These are phyloP conservation scores for Groenewaldozyma tartarivorans DNA, from an alignment of 805 yeast genomes.

Conservation along the genomic window DNA sequence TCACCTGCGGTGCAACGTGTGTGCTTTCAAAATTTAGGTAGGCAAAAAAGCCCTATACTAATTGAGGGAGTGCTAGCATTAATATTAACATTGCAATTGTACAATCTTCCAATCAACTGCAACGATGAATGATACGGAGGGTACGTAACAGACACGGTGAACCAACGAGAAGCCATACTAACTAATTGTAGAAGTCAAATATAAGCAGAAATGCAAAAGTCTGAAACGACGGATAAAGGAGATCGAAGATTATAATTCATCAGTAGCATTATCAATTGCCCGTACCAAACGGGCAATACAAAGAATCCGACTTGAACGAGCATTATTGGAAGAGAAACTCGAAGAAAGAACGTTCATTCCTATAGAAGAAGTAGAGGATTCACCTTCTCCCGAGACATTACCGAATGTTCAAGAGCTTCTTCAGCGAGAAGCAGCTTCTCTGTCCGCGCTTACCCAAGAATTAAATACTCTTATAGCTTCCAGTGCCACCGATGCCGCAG, in stretches of 20 bases:
- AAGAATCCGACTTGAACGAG: constrained; percentile 73
- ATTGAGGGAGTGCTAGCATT: too few relatives aligned
- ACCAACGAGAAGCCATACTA: neutral
- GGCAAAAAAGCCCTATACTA: too few relatives aligned
- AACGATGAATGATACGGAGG: neutral
- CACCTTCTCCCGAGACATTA: constrained; percentile 18
- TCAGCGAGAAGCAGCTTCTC: neutral
- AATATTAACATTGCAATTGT: too few relatives aligned
- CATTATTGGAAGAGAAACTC: constrained; percentile 67
- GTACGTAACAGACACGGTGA: neutral
- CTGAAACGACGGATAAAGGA: constrained; percentile 59
- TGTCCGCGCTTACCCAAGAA: neutral
- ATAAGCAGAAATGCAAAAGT: constrained; percentile 61
- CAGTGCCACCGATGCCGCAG: neutral
- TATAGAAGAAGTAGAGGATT: constrained; percentile 22
- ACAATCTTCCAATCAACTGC: too few relatives aligned
- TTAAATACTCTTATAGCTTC: neutral
- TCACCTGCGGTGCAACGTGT: too few relatives aligned
- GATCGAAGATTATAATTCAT: constrained; percentile 69
- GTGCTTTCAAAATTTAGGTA: too few relatives aligned
- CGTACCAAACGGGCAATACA: constrained; percentile 69
- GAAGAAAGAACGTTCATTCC: constrained; percentile 37
- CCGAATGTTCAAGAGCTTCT: constrained; percentile 4
- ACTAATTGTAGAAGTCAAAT: constrained; percentile 26
- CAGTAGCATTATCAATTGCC: constrained; percentile 63